phyloP scores from a whole-genome alignment of 2,329 filamentous ascomycete genomes.

The Beauveria asiatica region DNA sequence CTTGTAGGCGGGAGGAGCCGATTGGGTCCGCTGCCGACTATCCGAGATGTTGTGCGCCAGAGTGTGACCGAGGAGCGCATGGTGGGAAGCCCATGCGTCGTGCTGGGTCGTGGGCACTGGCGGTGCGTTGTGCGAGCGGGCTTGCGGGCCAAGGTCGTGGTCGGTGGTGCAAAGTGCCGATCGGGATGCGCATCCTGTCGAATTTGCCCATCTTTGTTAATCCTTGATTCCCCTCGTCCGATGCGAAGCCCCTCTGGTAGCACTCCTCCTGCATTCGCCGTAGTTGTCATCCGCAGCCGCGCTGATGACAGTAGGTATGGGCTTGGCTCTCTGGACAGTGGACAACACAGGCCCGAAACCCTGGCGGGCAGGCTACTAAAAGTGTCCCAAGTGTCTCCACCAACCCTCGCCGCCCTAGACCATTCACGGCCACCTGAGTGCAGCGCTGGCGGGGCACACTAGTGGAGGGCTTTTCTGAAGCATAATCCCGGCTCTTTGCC shows the following conservation, averaged over 20 bases:
- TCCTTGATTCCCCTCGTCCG: not conserved
- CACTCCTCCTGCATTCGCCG: not conserved
- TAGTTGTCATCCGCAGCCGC: not conserved
- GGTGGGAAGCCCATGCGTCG: constrained; percentile 2
- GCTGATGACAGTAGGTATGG: not conserved
- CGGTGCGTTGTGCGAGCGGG: not conserved
- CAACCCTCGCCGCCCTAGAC: not conserved
- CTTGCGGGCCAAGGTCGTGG: not conserved
- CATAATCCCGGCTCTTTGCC: constrained; percentile 3
- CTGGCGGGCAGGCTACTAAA: no score
- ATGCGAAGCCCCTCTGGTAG: not conserved
- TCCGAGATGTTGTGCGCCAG: constrained; percentile 11
- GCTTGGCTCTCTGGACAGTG: not conserved
- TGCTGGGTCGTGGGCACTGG: not conserved
- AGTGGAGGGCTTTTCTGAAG: not conserved
- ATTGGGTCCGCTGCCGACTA: constrained; percentile 12
- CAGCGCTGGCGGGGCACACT: not conserved
- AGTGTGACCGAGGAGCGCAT: not conserved
- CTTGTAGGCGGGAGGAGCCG: constrained; percentile 11
- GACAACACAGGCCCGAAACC: not conserved
- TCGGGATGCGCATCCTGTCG: not conserved
- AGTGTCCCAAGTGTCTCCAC: not conserved
- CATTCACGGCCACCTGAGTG: not conserved
- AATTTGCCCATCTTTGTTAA: not conserved
- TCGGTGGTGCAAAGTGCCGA: not conserved